phyloP scores from a whole-genome alignment of 495 filamentous ascomycete species.

The Hypoxylon intermedium region DNA sequence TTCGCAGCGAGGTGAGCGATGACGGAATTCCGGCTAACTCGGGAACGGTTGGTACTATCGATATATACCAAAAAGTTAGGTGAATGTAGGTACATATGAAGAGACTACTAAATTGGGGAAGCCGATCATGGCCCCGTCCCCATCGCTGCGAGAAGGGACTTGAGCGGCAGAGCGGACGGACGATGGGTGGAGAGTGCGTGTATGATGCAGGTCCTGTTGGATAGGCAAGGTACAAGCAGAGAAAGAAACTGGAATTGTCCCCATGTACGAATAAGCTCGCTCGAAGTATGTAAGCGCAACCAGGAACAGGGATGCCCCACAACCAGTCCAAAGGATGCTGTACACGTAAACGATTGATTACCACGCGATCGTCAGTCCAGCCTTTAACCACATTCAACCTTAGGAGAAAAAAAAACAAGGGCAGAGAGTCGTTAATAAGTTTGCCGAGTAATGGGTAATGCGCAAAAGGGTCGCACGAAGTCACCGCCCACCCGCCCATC shows the following conservation, averaged over 20 bases:
- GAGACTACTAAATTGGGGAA: constrained; percentile 22
- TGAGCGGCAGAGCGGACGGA: not conserved
- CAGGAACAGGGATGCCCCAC: constrained; percentile 28
- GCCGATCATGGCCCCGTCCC: constrained; percentile 16
- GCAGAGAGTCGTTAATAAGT: not conserved
- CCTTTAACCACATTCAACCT: constrained; percentile 13
- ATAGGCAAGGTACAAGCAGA: constrained; percentile 10
- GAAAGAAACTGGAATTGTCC: constrained; percentile 31
- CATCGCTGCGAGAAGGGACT: constrained; percentile 34
- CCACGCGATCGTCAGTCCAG: constrained; percentile 22
- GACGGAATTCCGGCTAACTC: constrained; percentile 12
- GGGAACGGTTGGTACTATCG: constrained; percentile 1
- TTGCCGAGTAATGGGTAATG: constrained; percentile 13
- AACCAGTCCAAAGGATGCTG: constrained; percentile 20
- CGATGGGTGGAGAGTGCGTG: constrained; percentile 6
- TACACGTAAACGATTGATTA: constrained; percentile 33
- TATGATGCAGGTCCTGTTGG: constrained; percentile 30
- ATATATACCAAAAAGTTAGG: not conserved
- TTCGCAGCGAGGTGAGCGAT: not conserved
- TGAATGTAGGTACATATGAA: constrained; percentile 2
- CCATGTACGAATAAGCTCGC: constrained; percentile 1
- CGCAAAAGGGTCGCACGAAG: not conserved
- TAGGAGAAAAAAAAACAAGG: not conserved
- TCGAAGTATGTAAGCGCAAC: constrained; percentile 2
- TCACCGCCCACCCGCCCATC: not conserved